Evolutionary conservation across 495 filamentous ascomycete species (phyloP), one percentile per base, ranked within the genome.

Genomic region (Xylaria flabelliformis): DNA sequence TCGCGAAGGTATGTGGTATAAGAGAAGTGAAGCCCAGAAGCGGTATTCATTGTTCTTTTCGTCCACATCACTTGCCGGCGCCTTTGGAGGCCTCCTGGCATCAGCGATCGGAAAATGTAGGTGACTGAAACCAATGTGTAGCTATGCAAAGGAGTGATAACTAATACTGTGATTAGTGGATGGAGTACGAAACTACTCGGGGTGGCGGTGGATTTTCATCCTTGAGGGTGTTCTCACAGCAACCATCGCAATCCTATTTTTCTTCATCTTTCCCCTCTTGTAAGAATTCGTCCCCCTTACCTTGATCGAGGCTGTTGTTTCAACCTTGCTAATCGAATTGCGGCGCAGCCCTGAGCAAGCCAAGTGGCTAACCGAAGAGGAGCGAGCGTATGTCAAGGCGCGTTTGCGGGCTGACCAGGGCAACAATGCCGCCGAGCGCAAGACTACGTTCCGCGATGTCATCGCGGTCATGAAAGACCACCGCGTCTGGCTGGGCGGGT

Each of bases 1-100:
- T 73, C 48, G 34, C 32, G 69, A 82, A 67, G 88, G 90, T 46
- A 94, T 93, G 91, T 97, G 94, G 94, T 99, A 99, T 75, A 91
- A 90, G 71, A 90, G 94, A 36, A 83, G 83, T 29, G 95, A 98
- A 83, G 93, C 94, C 3, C 94, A 97, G 81, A 92, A 92, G 77
- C 89, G 95, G 26, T 97, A 93, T 80, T 91, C 88, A 51, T 92
- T 98, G 84, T 97, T 98, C 85, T 98, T 97, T 86, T 79, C 85
- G 73, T 91, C 89, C 4, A 95, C 94, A 0, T 91, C 91, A 3
- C 80, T 97, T 34, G 94, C 94, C 8, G 94, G 94, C 29, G 94
- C 94, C 6, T 97, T 97, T 73, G 94, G 94, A 50, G 94, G 94
- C 13, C 83, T 97, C 19, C 82, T 97, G 10, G 94, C 94, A 3